phyloP scores from a whole-genome alignment of 1,284 basidiomycete genomes.

The Meira miltonrushii region DNA sequence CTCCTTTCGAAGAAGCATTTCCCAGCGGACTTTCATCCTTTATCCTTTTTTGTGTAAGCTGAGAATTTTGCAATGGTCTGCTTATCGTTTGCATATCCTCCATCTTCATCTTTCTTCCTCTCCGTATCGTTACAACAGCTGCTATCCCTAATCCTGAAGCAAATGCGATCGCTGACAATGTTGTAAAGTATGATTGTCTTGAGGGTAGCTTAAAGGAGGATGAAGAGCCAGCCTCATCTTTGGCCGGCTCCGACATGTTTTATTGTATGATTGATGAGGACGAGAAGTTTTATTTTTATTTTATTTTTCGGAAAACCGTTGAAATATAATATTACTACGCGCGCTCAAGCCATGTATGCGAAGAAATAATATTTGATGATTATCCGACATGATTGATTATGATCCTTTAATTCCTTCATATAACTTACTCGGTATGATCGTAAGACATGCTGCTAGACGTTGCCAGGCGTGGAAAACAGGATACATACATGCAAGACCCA shows the following conservation, averaged over 20 bases:
- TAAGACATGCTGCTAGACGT: no score
- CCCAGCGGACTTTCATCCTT: not conserved
- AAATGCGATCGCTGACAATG: slow-evolving; percentile 3
- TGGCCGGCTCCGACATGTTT: not conserved
- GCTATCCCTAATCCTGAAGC: slow-evolving; percentile 3
- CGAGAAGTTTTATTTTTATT: not conserved
- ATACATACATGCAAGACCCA: not conserved
- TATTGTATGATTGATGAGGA: not conserved
- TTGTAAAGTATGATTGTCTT: not conserved
- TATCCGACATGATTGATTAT: no score
- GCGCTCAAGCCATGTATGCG: not conserved
- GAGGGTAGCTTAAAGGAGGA: not conserved
- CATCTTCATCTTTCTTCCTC: slow-evolving; percentile 1
- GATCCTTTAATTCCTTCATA: no score
- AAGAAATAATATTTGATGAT: not conserved
- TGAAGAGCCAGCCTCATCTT: not conserved
- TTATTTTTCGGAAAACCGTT: not conserved
- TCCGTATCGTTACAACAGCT: not conserved
- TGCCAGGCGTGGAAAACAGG: no score
- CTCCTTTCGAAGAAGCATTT: not conserved
- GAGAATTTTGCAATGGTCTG: not conserved
- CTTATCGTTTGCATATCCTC: not conserved
- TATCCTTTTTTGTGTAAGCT: not conserved
- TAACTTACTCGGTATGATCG: no score
- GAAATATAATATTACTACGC: not conserved